A percentile compares a stretch with the other conserved stretches of the same genome.
Conservation (phyloP, 169 alveolate species). For the Plasmodium adleri region DNA sequence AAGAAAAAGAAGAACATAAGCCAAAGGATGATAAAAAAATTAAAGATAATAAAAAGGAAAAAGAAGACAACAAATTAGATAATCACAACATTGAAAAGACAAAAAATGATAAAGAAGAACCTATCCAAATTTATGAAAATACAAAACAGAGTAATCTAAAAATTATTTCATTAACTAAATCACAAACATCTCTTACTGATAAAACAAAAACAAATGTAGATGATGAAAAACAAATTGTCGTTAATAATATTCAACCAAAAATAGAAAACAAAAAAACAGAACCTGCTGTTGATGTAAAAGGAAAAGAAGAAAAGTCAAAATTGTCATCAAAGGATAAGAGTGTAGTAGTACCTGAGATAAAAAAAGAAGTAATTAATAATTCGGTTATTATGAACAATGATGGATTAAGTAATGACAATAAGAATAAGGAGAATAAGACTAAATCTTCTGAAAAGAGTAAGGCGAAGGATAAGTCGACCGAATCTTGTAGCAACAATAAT, state of each 20-base stretch:
- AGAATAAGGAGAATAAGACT: background rate
- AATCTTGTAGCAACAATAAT: background rate
- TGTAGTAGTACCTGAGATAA: too few species aligned
- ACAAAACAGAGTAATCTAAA: background rate
- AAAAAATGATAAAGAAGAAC: background rate
- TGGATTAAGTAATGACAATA: background rate
- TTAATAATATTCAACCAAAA: too few species aligned
- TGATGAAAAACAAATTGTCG: too few species aligned
- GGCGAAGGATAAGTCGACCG: background rate
- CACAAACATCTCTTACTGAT: too few species aligned
- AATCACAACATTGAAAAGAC: background rate
- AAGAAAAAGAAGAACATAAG: slow-evolving; percentile 7
- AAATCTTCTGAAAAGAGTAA: background rate
- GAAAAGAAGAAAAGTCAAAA: slow-evolving; percentile 4
- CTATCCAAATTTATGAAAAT: background rate
- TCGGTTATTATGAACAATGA: background rate
- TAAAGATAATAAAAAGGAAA: background rate
- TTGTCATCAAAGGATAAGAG: too few species aligned
- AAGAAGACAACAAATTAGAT: background rate
- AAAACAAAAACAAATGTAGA: too few species aligned
- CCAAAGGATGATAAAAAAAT: background rate
- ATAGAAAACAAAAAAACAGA: too few species aligned
- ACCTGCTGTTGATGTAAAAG: background rate
- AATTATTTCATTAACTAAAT: too few species aligned
- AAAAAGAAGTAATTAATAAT: background rate